Percentiles rank a stretch among this genome's conserved stretches.
Conservation (phyloP, 2,329 filamentous ascomycete genomes). For the Seiridium cupressi region DNA sequence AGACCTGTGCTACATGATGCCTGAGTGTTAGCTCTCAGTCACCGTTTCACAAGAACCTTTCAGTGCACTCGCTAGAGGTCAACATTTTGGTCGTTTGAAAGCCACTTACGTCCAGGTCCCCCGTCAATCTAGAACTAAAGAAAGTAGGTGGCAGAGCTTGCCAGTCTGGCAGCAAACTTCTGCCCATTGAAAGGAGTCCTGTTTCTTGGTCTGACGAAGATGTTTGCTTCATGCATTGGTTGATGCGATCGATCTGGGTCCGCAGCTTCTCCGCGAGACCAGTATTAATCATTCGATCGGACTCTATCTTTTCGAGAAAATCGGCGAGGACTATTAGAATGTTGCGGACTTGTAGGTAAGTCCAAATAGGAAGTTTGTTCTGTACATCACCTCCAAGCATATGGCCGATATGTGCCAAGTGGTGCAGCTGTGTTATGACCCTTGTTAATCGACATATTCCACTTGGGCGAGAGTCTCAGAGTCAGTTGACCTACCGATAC, state of each 20-base stretch:
- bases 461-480: too few relatives aligned
- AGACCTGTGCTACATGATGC: background rate
- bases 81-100: background rate
- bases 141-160: background rate
- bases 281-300: conserved; percentile 1
- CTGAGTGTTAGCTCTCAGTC: background rate
- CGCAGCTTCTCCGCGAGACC: background rate
- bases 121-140: background rate
- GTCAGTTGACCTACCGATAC: background rate
- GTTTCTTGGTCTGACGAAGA: background rate
- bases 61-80: background rate
- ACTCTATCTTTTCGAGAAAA: background rate
- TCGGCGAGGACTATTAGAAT: background rate
- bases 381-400: conserved; percentile 1
- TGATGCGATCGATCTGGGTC: background rate
- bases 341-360: background rate
- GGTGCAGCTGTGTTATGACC: background rate
- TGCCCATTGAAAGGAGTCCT: background rate
- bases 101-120: background rate
- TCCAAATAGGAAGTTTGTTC: background rate
- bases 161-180: background rate
- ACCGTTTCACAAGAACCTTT: background rate
- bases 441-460: background rate
- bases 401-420: background rate
- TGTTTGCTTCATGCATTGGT: background rate